Evolutionary conservation across 208 protist species (phyloP), one percentile per base, ranked within the genome.

Genomic region (Crithidia brevicula): DNA sequence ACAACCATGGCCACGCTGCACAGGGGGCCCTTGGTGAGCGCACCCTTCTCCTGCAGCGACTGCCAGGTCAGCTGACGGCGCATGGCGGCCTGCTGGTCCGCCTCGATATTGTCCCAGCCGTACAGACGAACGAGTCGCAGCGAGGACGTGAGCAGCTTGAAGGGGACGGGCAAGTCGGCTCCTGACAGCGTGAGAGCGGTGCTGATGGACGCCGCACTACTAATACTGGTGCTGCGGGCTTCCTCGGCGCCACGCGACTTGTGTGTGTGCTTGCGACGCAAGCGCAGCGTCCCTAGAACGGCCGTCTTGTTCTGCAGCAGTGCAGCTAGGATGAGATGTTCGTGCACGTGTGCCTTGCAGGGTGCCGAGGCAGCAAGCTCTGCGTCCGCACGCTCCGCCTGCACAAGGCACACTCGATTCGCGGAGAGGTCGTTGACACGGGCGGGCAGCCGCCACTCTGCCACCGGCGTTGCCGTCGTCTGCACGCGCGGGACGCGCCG

Each of bases 381-480:
- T 22, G 22, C 59, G 20, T 22, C 38, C 5, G 38, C 20, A 10
- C 56, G 28, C 67, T 81, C 69, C 52, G 83, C 71, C 56, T 81
- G 76, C 72, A 91, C 73, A 15, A 83, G 50, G 47, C 76, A 75
- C 28, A 92, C 67, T 1, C 83, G 81, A 58, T 91, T 92, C 10
- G 77, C 84, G 25, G 86, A 68, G 25, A 96, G 73, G 49, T 93
- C 91, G 56, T 93, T 96, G 6, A 92, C 83, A 22, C 91, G 85
- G 0, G 79, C 74, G 3, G 81, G 80, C 27, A 96, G 72, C 10
- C 54, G 27, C 88, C 91, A 96, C 16, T 51, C 58, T 4, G 83
- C 86, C 18, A 91, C 40, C 11, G 83, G 86, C 4, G 56, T 20
- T 7, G 77, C 83, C 0, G 36, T 27, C 5, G 51, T 74, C 11